A percentile compares a stretch with the other conserved stretches of the same genome.
Evolutionary conservation across 768 basidiomycete genomes (phyloP).

Genomic region (Coprinellus aureogranulatus): DNA sequence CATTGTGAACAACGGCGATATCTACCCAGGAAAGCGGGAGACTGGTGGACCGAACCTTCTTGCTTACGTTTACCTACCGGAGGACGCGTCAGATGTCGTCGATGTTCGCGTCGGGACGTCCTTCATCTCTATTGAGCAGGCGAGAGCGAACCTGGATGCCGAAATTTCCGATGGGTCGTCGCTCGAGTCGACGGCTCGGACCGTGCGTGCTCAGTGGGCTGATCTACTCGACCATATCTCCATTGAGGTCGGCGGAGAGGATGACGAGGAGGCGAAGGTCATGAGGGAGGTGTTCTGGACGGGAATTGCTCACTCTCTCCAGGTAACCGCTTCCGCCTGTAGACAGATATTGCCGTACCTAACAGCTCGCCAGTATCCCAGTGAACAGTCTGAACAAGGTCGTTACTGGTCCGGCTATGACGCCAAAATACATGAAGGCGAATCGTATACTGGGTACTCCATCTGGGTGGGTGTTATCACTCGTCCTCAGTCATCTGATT

Average conservation of each 20-base stretch:
- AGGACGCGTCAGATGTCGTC: conserved; percentile 13
- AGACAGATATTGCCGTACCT: no score
- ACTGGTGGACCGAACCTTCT: conserved; percentile 46
- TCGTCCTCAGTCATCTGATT: background rate
- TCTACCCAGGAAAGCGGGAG: conserved; percentile 23
- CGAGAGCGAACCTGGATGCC: conserved; percentile 46
- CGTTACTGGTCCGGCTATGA: conserved; percentile 79
- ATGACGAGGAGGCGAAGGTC: conserved; percentile 28
- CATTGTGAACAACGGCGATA: conserved; percentile 43
- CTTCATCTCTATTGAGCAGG: conserved; percentile 71
- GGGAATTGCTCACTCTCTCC: conserved; percentile 59
- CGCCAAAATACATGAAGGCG: conserved; percentile 55
- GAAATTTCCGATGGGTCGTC: conserved; percentile 26
- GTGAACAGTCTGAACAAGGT: conserved; percentile 66
- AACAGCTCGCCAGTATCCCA: conserved; percentile 57
- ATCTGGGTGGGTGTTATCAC: conserved; percentile 56
- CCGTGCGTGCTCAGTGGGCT: conserved; percentile 52
- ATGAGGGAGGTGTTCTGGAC: conserved; percentile 58
- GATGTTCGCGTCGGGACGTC: conserved; percentile 68
- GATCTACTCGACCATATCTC: conserved; percentile 54
- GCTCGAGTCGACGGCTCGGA: conserved; percentile 52
- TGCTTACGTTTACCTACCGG: conserved; percentile 50
- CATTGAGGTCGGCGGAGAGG: conserved; percentile 42
- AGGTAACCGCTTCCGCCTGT: no score
- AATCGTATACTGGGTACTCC: conserved; percentile 79